Base-by-base conservation (phyloP, 495 filamentous ascomycete genomes). In the Trichocladium antarcticum region DNA sequence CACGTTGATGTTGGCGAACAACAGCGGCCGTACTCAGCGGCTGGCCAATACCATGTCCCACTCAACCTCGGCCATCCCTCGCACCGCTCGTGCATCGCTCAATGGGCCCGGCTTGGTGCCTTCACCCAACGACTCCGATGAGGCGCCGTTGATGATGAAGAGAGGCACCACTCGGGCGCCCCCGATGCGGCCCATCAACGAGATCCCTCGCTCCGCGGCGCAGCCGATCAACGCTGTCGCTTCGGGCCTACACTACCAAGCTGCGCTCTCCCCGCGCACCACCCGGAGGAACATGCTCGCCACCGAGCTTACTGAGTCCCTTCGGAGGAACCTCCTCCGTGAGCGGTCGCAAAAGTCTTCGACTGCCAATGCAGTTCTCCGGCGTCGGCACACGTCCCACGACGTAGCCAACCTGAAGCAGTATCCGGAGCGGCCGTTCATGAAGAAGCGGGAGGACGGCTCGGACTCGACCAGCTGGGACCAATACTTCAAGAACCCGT, bases 201-300 rank as follows among this genome's bases (percentile, higher is more conserved):
- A 85, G 47, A 74, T 87, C 54, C 80, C 85, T 50, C 76, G 83
- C 24, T 83, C 90, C 1, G 56, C 63, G 0, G 70, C 73, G 6
- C 89, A 90, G 65, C 89, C 90, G 16, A 96, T 97, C 59, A 80
- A 84, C 60, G 83, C 82, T 28, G 83, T 79, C 12, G 82, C 84
- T 35, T 83, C 79, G 45, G 68, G 60, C 51, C 74, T 76, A 42
- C 78, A 81, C 16, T 81, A 83, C 50, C 79, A 79, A 47, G 74
- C 74, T 17, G 79, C 82, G 5, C 68, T 87, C 32, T 96, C 92
- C 6, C 92, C 92, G 0, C 78, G 87, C 49, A 95, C 93, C 0
- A 99, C 93, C 0, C 81, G 93, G 38, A 78, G 90, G 37, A 94
- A 99, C 67, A 99, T 99, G 92, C 78, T 99, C 47, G 82, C 87